Percentiles rank a stretch among this genome's conserved stretches.
These are phyloP conservation scores for Plasmodium coatneyi DNA, from an alignment of 169 alveolate species.

Conservation along the genomic window DNA sequence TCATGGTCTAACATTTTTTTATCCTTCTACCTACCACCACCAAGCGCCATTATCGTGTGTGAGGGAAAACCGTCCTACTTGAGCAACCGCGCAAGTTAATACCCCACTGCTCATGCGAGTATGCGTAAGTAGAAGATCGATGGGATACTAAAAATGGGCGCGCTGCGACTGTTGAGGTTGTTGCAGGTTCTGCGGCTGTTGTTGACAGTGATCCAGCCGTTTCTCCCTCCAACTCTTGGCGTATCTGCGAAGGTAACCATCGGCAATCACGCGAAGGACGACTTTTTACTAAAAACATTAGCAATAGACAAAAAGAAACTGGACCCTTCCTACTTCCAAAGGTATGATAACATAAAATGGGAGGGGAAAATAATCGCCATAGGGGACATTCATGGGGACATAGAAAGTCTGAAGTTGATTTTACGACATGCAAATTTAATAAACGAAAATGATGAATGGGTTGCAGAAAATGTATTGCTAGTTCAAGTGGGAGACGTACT, in stretches of 20 bases:
- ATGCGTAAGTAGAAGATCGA: neutral
- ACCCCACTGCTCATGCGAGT: neutral
- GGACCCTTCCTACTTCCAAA: constrained; percentile 15
- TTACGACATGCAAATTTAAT: constrained; percentile 76
- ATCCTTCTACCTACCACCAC: neutral
- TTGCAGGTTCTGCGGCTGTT: neutral
- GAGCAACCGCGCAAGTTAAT: neutral
- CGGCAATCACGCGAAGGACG: neutral
- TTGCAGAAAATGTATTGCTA: constrained; percentile 69
- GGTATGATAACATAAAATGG: constrained; percentile 76
- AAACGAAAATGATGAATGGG: constrained; percentile 75
- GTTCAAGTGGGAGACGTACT: constrained; percentile 55
- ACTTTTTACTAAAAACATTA: constrained; percentile 23
- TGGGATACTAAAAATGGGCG: neutral
- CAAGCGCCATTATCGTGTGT: neutral
- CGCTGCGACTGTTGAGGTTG: neutral
- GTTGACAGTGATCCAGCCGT: neutral
- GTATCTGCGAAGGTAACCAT: neutral
- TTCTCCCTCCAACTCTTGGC: neutral
- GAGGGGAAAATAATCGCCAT: constrained; percentile 77
- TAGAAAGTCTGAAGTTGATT: constrained; percentile 71
- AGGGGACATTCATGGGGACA: constrained; percentile 82
- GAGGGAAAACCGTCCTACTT: neutral
- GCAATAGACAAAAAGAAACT: constrained; percentile 21
- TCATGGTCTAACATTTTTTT: neutral